A percentile compares a stretch with the other conserved stretches of the same genome.
phyloP scores from a whole-genome alignment of 495 filamentous ascomycete genomes.

The Friedmanniomyces simplex region DNA sequence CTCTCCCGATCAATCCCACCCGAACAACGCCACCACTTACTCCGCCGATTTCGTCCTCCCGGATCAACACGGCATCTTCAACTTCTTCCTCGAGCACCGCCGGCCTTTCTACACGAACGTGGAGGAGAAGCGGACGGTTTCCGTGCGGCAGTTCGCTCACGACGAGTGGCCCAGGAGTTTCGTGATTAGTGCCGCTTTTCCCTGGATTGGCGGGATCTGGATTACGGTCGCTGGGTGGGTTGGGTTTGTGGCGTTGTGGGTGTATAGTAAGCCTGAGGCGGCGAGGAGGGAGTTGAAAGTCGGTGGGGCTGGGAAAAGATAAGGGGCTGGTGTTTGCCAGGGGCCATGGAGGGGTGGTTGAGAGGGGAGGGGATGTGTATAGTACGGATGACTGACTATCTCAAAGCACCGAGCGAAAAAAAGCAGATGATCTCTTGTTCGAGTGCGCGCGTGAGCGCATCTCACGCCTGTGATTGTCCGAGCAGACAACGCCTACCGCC shows the following conservation, averaged over 20 bases:
- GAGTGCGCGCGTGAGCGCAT: no score
- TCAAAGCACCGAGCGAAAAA: no score
- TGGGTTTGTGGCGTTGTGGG: slow-evolving; percentile 76
- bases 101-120: slow-evolving; percentile 80
- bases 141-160: slow-evolving; percentile 90
- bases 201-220: slow-evolving; percentile 86
- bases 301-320: background rate
- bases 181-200: slow-evolving; percentile 82
- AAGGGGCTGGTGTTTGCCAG: no score
- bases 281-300: slow-evolving; percentile 47
- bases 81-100: slow-evolving; percentile 92
- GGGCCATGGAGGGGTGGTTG: no score
- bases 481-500: no score
- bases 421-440: no score
- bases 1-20: slow-evolving; percentile 33
- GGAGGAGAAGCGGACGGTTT: slow-evolving; percentile 91
- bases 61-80: slow-evolving; percentile 97
- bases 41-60: slow-evolving; percentile 67
- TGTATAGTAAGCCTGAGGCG: slow-evolving; percentile 49
- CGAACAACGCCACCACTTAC: slow-evolving; percentile 59
- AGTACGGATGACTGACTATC: no score
- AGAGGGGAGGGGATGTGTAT: no score
- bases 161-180: slow-evolving; percentile 90
- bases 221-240: slow-evolving; percentile 76
- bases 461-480: no score